These are phyloP conservation scores for Otatea glauca DNA, from an alignment of 176 grass and related monocot genomes.

Conservation along the genomic window DNA sequence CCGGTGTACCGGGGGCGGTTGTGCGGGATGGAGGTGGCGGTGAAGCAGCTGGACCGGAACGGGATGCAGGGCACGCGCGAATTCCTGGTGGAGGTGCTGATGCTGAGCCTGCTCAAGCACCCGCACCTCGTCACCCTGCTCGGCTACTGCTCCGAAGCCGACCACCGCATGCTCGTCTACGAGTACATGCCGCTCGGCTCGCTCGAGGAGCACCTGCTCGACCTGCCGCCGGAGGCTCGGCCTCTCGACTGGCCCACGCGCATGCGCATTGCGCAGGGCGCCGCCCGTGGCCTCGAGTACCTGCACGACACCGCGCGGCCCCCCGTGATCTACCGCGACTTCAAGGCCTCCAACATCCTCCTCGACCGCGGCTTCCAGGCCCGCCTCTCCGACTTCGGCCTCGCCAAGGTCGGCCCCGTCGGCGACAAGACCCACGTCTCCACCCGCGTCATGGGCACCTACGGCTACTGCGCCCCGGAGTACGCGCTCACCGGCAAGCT, in stretches of 20 bases:
- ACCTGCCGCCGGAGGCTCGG: neutral
- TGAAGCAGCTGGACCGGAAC: slow-evolving; percentile 61
- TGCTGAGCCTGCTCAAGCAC: slow-evolving; percentile 57
- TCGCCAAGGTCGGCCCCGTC: slow-evolving; percentile 52
- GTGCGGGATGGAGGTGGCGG: slow-evolving; percentile 31
- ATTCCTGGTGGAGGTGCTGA: slow-evolving; percentile 54
- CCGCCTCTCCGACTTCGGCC: slow-evolving; percentile 55
- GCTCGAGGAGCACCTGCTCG: slow-evolving; percentile 59
- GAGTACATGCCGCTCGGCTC: slow-evolving; percentile 54
- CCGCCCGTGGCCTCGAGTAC: slow-evolving; percentile 49
- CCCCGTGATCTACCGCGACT: slow-evolving; percentile 90
- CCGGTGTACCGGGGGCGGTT: slow-evolving; percentile 45
- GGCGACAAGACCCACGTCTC: slow-evolving; percentile 60
- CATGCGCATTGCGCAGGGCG: slow-evolving; percentile 55
- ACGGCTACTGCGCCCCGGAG: slow-evolving; percentile 64
- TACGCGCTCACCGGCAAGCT: slow-evolving; percentile 62
- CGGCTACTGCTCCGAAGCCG: slow-evolving; percentile 53
- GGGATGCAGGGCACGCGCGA: slow-evolving; percentile 55
- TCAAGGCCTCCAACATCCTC: slow-evolving; percentile 96
- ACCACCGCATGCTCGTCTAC: slow-evolving; percentile 58
- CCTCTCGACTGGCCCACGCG: slow-evolving; percentile 45
- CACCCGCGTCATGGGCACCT: slow-evolving; percentile 70
- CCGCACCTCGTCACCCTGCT: slow-evolving; percentile 51
- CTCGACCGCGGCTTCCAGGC: slow-evolving; percentile 58
- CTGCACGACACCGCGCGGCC: slow-evolving; percentile 40